phyloP scores from a whole-genome alignment of 352 stramenopile genomes.

The Thraustochytrium sp. region DNA sequence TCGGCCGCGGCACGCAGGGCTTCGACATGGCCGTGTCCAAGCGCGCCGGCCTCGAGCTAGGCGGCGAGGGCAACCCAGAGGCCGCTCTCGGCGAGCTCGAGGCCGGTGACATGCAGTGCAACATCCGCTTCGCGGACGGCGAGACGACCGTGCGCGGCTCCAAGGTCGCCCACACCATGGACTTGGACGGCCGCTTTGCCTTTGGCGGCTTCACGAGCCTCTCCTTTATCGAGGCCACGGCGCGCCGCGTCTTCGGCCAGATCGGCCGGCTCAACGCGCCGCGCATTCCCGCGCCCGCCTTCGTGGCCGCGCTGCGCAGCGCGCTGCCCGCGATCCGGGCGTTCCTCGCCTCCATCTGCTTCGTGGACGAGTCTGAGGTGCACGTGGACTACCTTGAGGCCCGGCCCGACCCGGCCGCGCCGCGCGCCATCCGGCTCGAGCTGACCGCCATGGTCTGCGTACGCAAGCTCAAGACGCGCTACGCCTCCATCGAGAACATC shows the following conservation, averaged over 20 bases:
- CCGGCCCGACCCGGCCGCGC: background rate
- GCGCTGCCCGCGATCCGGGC: background rate
- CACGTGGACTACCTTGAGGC: background rate
- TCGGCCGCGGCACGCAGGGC: background rate
- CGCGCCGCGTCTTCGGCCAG: background rate
- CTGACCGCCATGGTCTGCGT: background rate
- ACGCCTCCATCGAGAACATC: conserved; percentile 29
- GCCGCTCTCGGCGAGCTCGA: background rate
- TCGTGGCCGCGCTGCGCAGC: background rate
- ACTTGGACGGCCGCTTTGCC: background rate
- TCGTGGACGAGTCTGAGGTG: background rate
- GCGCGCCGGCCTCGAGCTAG: background rate
- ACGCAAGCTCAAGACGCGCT: background rate
- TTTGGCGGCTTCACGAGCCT: background rate
- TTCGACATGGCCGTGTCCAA: background rate
- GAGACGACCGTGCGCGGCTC: background rate
- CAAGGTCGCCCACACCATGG: background rate
- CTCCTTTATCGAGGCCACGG: background rate
- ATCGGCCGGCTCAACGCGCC: background rate
- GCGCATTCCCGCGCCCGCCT: background rate
- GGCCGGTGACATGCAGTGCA: background rate
- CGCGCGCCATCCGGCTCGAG: background rate
- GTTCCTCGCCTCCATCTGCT: background rate
- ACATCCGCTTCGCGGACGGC: background rate
- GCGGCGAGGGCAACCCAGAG: background rate